Evolutionary conservation across 1,284 basidiomycete species (phyloP).

Genomic region (Pisolithus thermaeus): DNA sequence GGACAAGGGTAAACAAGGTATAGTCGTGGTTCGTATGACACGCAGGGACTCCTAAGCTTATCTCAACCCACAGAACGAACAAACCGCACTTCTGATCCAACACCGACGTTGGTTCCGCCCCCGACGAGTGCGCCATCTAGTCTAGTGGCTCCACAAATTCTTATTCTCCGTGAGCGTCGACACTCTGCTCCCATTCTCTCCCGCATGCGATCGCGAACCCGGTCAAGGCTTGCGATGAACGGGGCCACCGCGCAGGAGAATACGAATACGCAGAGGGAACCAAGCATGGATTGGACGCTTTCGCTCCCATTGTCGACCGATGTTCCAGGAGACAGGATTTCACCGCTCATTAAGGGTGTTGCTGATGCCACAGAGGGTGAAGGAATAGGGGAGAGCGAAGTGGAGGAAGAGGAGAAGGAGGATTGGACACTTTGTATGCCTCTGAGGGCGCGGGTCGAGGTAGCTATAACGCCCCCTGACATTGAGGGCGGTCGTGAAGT

Average conservation of each 20-base stretch:
- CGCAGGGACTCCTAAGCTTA: no score
- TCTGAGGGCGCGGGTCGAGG: constrained; percentile 12
- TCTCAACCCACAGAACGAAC: neutral
- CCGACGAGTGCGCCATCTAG: neutral
- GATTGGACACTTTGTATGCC: constrained; percentile 31
- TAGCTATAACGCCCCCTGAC: neutral
- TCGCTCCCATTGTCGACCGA: constrained; percentile 29
- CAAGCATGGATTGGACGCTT: constrained; percentile 23
- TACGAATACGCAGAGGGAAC: neutral
- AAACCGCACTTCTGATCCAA: neutral
- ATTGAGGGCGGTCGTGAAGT: neutral
- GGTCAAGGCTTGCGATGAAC: neutral
- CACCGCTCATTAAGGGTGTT: neutral
- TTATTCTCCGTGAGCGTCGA: constrained; percentile 25
- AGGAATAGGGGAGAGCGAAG: neutral
- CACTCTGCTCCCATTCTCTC: constrained; percentile 27
- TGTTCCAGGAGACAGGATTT: constrained; percentile 19
- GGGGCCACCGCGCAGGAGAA: neutral
- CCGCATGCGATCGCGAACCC: constrained; percentile 1
- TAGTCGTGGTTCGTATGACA: neutral
- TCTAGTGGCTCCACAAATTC: constrained; percentile 13
- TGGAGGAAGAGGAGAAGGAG: constrained; percentile 13
- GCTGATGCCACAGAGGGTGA: neutral
- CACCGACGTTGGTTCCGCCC: constrained; percentile 4
- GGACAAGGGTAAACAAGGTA: neutral